Evolutionary conservation across 2,329 filamentous ascomycete species (phyloP).

Genomic region (Metarhizium anisopliae): DNA sequence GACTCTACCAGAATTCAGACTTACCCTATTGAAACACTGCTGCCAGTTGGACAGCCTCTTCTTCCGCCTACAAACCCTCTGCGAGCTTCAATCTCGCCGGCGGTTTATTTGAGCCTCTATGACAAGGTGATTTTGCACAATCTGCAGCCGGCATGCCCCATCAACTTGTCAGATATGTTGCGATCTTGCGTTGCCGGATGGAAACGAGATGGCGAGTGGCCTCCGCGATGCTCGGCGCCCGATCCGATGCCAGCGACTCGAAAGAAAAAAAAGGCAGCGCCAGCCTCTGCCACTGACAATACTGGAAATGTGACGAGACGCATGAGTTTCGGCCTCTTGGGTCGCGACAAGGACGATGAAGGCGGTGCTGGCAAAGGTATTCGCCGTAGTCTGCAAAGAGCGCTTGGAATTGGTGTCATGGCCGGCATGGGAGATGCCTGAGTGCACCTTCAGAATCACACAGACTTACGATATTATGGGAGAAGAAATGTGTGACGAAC

Average conservation of each 20-base stretch:
- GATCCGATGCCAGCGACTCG: slow-evolving; percentile 25
- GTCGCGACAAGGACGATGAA: slow-evolving; percentile 28
- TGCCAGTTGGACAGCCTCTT: slow-evolving; percentile 66
- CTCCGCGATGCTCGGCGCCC: slow-evolving; percentile 44
- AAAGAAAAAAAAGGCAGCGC: slow-evolving; percentile 28
- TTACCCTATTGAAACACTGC: slow-evolving; percentile 49
- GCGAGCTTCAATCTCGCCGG: slow-evolving; percentile 64
- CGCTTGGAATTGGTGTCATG: slow-evolving; percentile 29
- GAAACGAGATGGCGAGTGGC: slow-evolving; percentile 93
- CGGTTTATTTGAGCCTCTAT: slow-evolving; percentile 75
- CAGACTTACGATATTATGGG: slow-evolving; percentile 2
- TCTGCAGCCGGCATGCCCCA: slow-evolving; percentile 75
- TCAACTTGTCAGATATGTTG: slow-evolving; percentile 77
- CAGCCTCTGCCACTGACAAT: slow-evolving; percentile 14
- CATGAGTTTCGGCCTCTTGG: slow-evolving; percentile 39
- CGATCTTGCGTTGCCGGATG: slow-evolving; percentile 78
- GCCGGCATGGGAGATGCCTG: background rate
- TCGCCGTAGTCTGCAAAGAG: slow-evolving; percentile 36
- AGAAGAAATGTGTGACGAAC: background rate
- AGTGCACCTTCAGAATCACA: background rate
- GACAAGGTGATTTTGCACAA: slow-evolving; percentile 76
- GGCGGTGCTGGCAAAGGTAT: slow-evolving; percentile 29
- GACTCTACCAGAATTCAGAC: slow-evolving; percentile 11
- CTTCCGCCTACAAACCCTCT: slow-evolving; percentile 67
- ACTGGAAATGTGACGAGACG: slow-evolving; percentile 26